phyloP scores from a whole-genome alignment of 2,329 filamentous ascomycete species.

The Mycosphaerelloides madeirae region DNA sequence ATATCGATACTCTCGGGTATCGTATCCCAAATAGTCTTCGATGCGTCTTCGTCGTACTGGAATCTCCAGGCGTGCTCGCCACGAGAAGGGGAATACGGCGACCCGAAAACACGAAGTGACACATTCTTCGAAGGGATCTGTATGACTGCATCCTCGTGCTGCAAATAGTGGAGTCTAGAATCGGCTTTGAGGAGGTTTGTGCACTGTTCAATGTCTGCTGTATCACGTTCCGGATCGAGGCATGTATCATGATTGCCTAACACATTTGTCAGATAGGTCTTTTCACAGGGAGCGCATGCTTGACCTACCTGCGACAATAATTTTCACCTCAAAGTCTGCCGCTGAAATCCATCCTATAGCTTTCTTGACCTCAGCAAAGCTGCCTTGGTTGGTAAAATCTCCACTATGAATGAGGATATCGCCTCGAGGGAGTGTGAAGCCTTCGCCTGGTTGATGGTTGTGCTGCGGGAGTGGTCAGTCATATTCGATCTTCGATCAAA shows the following conservation, averaged over 20 bases:
- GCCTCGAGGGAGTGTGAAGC: conserved; percentile 61
- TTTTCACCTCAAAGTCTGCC: conserved; percentile 64
- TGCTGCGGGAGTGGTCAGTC: conserved; percentile 42
- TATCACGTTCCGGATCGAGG: conserved; percentile 47
- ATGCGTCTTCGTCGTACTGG: conserved; percentile 49
- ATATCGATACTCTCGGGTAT: conserved; percentile 62
- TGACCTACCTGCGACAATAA: conserved; percentile 49
- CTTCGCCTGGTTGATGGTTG: conserved; percentile 52
- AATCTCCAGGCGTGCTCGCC: conserved; percentile 59
- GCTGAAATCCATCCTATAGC: conserved; percentile 63
- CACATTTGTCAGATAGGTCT: too few species aligned
- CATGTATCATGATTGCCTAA: conserved; percentile 71
- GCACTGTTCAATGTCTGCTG: conserved; percentile 51
- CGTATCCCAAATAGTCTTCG: conserved; percentile 52
- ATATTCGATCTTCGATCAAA: background rate
- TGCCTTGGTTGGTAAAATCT: conserved; percentile 71
- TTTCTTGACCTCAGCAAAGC: conserved; percentile 52
- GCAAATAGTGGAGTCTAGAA: conserved; percentile 59
- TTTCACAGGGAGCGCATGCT: too few species aligned
- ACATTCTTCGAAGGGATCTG: conserved; percentile 56
- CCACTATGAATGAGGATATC: conserved; percentile 74
- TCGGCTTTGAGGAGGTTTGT: conserved; percentile 48
- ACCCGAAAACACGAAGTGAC: conserved; percentile 64
- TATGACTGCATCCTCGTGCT: conserved; percentile 54
- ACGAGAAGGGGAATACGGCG: conserved; percentile 55